Evolutionary conservation across 1,284 basidiomycete genomes (phyloP).

Genomic region (Heliocybe sulcata): DNA sequence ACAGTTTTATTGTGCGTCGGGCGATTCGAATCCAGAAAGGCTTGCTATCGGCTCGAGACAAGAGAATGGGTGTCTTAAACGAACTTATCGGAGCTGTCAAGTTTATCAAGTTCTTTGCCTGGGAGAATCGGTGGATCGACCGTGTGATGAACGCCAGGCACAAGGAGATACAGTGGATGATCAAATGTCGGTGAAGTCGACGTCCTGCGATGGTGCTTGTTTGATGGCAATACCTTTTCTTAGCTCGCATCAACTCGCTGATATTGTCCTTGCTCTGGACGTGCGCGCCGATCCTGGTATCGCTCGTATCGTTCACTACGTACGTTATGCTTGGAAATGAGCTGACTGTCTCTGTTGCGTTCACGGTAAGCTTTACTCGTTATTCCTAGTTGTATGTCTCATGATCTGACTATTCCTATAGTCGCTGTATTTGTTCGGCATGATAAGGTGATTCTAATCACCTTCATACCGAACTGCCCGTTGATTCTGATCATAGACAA

Average conservation of each 20-base stretch:
- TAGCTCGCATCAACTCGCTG: slow-evolving; percentile 59
- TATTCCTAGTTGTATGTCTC: background rate
- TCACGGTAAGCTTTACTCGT: slow-evolving; percentile 43
- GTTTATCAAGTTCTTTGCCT: slow-evolving; percentile 86
- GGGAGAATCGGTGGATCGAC: slow-evolving; percentile 72
- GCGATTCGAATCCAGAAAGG: slow-evolving; percentile 69
- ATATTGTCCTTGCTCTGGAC: slow-evolving; percentile 61
- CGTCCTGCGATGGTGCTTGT: slow-evolving; percentile 11
- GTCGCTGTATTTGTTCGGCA: slow-evolving; percentile 65
- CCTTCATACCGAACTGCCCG: slow-evolving; percentile 2
- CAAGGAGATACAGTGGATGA: slow-evolving; percentile 61
- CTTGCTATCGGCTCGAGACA: slow-evolving; percentile 69
- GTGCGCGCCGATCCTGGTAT: slow-evolving; percentile 60
- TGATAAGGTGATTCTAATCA: slow-evolving; percentile 43
- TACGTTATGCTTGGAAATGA: slow-evolving; percentile 60
- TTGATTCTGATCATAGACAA: slow-evolving; percentile 18
- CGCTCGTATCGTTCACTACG: slow-evolving; percentile 58
- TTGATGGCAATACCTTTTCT: slow-evolving; percentile 13
- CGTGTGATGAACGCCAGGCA: slow-evolving; percentile 49
- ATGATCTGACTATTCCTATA: slow-evolving; percentile 16
- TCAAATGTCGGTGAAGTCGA: slow-evolving; percentile 40
- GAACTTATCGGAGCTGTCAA: slow-evolving; percentile 80
- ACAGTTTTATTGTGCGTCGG: slow-evolving; percentile 55
- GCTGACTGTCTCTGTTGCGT: slow-evolving; percentile 60
- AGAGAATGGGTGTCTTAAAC: slow-evolving; percentile 79